These are phyloP conservation scores for Kandelia obovata DNA, from an alignment of 345 rosid species.

Conservation along the genomic window DNA sequence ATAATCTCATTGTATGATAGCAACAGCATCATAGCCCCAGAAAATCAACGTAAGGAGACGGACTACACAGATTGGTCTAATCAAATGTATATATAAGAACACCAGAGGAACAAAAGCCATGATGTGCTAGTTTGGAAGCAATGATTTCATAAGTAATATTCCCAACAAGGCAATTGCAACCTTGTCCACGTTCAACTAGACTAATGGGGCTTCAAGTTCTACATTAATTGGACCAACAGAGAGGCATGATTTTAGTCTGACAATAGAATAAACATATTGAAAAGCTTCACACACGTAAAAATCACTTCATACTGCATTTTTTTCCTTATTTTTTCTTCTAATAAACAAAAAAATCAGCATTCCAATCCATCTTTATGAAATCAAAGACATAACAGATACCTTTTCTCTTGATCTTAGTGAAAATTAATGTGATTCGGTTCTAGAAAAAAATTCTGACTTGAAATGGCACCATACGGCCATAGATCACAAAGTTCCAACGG, in stretches of 20 bases:
- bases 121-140: background rate
- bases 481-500: no score
- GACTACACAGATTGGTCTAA: background rate
- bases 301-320: background rate
- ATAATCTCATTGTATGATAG: background rate
- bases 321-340: background rate
- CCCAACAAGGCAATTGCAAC: background rate
- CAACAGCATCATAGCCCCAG: background rate
- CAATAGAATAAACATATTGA: no score
- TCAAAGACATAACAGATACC: background rate
- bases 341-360: background rate
- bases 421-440: background rate
- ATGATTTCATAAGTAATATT: background rate
- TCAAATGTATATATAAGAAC: background rate
- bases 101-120: background rate
- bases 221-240: background rate
- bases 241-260: no score
- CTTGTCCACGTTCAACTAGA: background rate
- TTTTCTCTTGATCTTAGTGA: background rate
- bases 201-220: background rate
- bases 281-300: background rate
- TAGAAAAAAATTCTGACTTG: background rate
- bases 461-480: constrained; percentile 4
- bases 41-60: background rate
- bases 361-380: background rate